These are phyloP conservation scores for Cyberlindnera americana DNA, from an alignment of 805 yeast genomes.

Conservation along the genomic window DNA sequence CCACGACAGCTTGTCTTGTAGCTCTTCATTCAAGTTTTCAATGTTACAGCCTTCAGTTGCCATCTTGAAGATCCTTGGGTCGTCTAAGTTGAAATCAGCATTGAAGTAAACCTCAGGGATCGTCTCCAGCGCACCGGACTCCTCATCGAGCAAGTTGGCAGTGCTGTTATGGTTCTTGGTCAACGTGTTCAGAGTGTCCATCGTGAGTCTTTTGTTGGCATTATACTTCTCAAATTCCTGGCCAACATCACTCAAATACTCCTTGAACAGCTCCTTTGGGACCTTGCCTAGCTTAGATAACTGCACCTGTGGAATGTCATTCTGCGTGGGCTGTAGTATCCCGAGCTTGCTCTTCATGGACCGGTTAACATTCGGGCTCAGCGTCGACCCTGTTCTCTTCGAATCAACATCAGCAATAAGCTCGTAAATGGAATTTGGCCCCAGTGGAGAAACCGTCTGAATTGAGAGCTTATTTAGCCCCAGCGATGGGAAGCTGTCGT, in stretches of 20 bases:
- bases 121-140: conserved; percentile 29
- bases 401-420: conserved; percentile 61
- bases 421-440: conserved; percentile 75
- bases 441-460: conserved; percentile 49
- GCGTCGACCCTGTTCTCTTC: conserved; percentile 25
- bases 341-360: conserved; percentile 39
- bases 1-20: conserved; percentile 77
- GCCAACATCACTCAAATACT: conserved; percentile 42
- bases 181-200: conserved; percentile 26
- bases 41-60: conserved; percentile 63
- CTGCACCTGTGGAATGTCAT: conserved; percentile 81
- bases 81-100: conserved; percentile 73
- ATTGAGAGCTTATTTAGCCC: conserved; percentile 40
- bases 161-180: conserved; percentile 15
- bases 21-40: conserved; percentile 46
- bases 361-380: conserved; percentile 28
- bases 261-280: conserved; percentile 38
- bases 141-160: conserved; percentile 22
- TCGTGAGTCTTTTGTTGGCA: conserved; percentile 40
- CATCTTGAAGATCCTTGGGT: conserved; percentile 76
- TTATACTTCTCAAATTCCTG: conserved; percentile 44
- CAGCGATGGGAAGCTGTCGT: conserved; percentile 33
- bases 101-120: conserved; percentile 72
- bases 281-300: conserved; percentile 51
- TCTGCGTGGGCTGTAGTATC: conserved; percentile 64